phyloP scores from a whole-genome alignment of 2,329 filamentous ascomycete genomes.

The Balansia obtecta region DNA sequence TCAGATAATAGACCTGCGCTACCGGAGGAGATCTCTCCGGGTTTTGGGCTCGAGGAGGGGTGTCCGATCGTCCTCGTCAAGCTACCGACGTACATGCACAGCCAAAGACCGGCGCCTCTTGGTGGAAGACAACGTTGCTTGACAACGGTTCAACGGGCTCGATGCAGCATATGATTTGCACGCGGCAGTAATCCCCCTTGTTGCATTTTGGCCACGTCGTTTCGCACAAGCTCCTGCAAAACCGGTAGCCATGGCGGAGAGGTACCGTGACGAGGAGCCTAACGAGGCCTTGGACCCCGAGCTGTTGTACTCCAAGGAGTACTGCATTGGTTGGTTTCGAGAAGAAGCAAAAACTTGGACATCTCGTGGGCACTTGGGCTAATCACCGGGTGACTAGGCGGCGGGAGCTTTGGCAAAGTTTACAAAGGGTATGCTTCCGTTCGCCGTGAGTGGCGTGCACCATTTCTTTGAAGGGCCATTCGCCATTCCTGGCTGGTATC shows the following conservation, averaged over 20 bases:
- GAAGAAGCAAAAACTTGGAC: slow-evolving; percentile 1
- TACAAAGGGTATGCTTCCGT: slow-evolving; percentile 68
- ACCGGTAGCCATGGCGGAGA: slow-evolving; percentile 31
- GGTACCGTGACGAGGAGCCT: slow-evolving; percentile 31
- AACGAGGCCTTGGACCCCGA: slow-evolving; percentile 64
- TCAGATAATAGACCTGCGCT: background rate
- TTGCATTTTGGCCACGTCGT: background rate
- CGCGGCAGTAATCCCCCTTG: background rate
- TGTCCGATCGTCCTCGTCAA: background rate
- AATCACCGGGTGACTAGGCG: slow-evolving; percentile 42
- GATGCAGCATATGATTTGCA: background rate
- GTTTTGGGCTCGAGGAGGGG: background rate
- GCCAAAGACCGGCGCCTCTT: background rate
- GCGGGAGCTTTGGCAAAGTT: slow-evolving; percentile 95
- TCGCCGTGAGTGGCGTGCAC: background rate
- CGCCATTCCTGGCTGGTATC: no score
- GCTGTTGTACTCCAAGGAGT: slow-evolving; percentile 85
- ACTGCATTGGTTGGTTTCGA: slow-evolving; percentile 58
- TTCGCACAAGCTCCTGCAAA: background rate
- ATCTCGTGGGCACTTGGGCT: slow-evolving; percentile 11
- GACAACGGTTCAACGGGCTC: background rate
- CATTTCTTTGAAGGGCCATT: no score
- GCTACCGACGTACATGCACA: background rate
- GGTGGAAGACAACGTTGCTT: background rate
- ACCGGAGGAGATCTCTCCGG: background rate